Evolutionary conservation across 2,329 filamentous ascomycete species (phyloP).

Genomic region (Lachnellula hyalina): DNA sequence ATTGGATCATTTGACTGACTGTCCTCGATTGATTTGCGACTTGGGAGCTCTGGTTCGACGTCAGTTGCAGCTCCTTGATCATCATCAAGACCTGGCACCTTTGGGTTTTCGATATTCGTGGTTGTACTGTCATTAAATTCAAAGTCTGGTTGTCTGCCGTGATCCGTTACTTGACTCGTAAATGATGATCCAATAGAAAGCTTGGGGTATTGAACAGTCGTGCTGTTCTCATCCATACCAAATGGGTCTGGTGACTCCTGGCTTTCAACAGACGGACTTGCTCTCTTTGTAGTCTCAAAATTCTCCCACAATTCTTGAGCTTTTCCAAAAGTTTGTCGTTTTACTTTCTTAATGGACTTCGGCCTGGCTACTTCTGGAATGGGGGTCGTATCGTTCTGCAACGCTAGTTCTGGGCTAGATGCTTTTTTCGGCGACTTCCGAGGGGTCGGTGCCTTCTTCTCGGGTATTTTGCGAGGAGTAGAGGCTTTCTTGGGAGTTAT

Average conservation of each 20-base stretch:
- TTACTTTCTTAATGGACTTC: not conserved
- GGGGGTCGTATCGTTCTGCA: not conserved
- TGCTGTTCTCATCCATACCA: constrained; percentile 9
- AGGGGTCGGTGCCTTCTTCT: not conserved
- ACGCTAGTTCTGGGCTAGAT: not conserved
- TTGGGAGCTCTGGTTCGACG: constrained; percentile 2
- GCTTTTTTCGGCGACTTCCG: not conserved
- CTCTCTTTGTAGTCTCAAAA: constrained; percentile 9
- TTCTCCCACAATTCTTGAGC: constrained; percentile 19
- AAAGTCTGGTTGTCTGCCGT: constrained; percentile 46
- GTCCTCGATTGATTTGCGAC: not conserved
- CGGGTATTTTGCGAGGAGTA: not conserved
- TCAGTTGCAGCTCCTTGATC: constrained; percentile 3
- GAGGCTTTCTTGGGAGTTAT: not conserved
- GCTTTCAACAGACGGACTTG: not conserved
- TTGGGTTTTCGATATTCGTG: constrained; percentile 10
- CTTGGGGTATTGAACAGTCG: constrained; percentile 29
- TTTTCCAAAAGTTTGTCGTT: constrained; percentile 2
- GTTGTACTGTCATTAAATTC: constrained; percentile 31
- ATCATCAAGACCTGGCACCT: constrained; percentile 4
- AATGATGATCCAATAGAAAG: constrained; percentile 33
- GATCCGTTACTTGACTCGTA: constrained; percentile 38
- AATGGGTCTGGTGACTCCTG: constrained; percentile 3
- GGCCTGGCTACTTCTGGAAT: not conserved
- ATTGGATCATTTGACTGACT: constrained; percentile 5